phyloP scores from a whole-genome alignment of 371 early-diverging fungal genomes.

The Mucor lusitanicus region DNA sequence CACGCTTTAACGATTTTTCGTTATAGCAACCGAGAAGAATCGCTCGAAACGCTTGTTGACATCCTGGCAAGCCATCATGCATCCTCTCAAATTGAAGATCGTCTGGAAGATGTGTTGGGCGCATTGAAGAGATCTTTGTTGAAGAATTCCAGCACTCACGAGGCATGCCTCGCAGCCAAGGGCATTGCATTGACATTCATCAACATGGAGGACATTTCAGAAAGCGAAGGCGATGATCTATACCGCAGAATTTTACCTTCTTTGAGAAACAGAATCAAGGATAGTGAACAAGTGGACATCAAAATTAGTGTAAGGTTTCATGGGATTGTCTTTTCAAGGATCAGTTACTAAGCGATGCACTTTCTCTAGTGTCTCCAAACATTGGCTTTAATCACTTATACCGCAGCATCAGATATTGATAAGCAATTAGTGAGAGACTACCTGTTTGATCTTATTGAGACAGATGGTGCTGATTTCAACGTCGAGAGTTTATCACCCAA shows the following conservation, averaged over 20 bases:
- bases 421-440: conserved; percentile 41
- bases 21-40: conserved; percentile 39
- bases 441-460: conserved; percentile 45
- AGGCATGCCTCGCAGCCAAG: conserved; percentile 62
- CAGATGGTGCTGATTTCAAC: conserved; percentile 42
- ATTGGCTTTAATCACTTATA: conserved; percentile 63
- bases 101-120: conserved; percentile 50
- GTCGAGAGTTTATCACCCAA: conserved; percentile 30
- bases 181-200: conserved; percentile 69
- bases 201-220: conserved; percentile 58
- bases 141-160: conserved; percentile 54
- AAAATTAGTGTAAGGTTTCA: conserved; percentile 40
- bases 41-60: conserved; percentile 24
- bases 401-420: conserved; percentile 63
- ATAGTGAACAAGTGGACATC: conserved; percentile 46
- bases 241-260: conserved; percentile 55
- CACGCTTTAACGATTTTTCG: neutral
- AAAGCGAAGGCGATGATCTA: conserved; percentile 56
- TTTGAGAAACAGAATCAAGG: conserved; percentile 49
- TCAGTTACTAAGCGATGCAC: conserved; percentile 5
- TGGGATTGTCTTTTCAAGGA: neutral
- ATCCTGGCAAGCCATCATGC: conserved; percentile 33
- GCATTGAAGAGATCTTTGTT: conserved; percentile 58
- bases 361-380: conserved; percentile 42
- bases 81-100: conserved; percentile 28